A percentile compares a stretch with the other conserved stretches of the same genome.
Conservation (phyloP, 2,329 filamentous ascomycete species). For the Xylariaceae sp. region DNA sequence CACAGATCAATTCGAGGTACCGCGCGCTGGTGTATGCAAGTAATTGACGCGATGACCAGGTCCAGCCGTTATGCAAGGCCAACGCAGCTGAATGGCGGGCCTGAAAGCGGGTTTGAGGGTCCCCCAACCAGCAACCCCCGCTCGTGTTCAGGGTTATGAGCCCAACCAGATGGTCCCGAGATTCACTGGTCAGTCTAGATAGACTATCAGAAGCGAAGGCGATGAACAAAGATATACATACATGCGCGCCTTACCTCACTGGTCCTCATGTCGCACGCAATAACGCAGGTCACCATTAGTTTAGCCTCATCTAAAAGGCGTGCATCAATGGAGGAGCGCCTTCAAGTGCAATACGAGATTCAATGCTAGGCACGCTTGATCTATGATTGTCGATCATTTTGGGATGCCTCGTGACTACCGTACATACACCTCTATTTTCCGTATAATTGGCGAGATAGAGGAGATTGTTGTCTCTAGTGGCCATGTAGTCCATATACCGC, state of each 20-base stretch:
- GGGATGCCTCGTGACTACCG: background rate
- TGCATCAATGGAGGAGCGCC: constrained; percentile 11
- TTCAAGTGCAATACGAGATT: constrained; percentile 13
- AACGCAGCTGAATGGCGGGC: constrained; percentile 37
- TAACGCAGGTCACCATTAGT: constrained; percentile 20
- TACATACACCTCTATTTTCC: constrained; percentile 7
- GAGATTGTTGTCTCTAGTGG: constrained; percentile 15
- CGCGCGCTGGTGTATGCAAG: constrained; percentile 31
- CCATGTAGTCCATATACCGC: constrained; percentile 16
- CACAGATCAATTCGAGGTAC: constrained; percentile 30
- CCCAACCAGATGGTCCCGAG: constrained; percentile 38
- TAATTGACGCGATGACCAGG: constrained; percentile 34
- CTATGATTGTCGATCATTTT: background rate
- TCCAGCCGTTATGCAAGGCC: constrained; percentile 43
- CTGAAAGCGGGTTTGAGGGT: constrained; percentile 24
- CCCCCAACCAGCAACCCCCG: constrained; percentile 21
- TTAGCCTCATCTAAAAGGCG: constrained; percentile 31
- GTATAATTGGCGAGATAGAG: constrained; percentile 1
- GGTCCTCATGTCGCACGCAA: constrained; percentile 34
- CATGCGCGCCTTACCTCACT: constrained; percentile 41
- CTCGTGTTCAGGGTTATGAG: constrained; percentile 30
- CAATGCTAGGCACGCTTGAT: constrained; percentile 9
- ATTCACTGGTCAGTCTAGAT: constrained; percentile 36
- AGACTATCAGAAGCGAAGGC: constrained; percentile 18
- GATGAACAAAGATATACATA: constrained; percentile 27